These are phyloP conservation scores for Paraglomus occultum DNA, from an alignment of 192 early-diverging fungal genomes.

Conservation along the genomic window DNA sequence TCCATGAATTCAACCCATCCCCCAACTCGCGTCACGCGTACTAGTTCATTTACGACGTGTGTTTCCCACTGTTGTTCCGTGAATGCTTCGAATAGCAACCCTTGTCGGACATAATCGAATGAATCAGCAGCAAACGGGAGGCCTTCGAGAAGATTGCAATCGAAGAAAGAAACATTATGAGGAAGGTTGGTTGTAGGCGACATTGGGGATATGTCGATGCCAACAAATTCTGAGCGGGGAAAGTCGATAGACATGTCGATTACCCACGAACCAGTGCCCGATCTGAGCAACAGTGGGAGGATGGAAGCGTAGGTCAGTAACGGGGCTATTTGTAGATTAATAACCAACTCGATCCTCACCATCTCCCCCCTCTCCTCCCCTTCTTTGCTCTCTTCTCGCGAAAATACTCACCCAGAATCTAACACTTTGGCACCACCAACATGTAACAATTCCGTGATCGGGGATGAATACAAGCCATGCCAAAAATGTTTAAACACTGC, in stretches of 20 bases:
- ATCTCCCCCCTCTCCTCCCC: too few relatives aligned
- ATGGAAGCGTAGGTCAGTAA: conserved; percentile 18
- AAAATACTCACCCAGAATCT: conserved; percentile 1
- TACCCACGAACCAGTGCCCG: conserved; percentile 39
- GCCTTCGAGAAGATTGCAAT: conserved; percentile 32
- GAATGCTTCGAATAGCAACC: too few relatives aligned
- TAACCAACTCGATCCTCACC: too few relatives aligned
- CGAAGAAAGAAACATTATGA: conserved; percentile 32
- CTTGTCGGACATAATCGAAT: too few relatives aligned
- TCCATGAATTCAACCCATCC: conserved; percentile 44
- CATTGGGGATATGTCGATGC: conserved; percentile 39
- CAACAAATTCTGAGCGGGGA: conserved; percentile 30
- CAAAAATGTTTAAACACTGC: neutral
- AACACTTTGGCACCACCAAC: neutral
- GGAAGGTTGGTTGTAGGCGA: conserved; percentile 39
- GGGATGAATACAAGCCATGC: neutral
- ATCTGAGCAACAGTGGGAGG: conserved; percentile 18
- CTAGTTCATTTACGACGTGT: conserved; percentile 30
- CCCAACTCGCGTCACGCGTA: conserved; percentile 36
- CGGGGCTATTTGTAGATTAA: too few relatives aligned
- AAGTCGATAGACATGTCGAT: conserved; percentile 41
- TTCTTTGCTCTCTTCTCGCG: too few relatives aligned
- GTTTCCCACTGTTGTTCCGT: too few relatives aligned
- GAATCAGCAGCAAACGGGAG: conserved; percentile 8
- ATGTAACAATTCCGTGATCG: neutral